Evolutionary conservation across 208 protist genomes (phyloP), one percentile per base, ranked within the genome.

Genomic region (Trypanosoma cruzi): DNA sequence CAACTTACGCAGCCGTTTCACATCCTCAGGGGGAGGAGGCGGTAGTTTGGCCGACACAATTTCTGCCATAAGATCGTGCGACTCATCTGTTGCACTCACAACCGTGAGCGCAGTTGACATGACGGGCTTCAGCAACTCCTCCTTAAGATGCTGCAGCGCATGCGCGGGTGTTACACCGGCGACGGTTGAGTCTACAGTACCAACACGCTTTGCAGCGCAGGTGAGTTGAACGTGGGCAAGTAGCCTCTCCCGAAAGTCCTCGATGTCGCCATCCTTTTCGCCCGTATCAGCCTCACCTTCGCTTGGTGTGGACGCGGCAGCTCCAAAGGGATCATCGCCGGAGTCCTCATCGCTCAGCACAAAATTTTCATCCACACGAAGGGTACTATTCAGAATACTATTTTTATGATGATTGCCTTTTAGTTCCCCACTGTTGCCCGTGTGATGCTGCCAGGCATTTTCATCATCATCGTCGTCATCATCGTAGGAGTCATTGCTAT

Each of bases 1-100:
- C 53, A 96, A 79, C 63, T 85, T 75, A 16, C 87, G 83, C 71
- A 96, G 67, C 50, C 88, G 88, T 70, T 86, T 90, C 29, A 64
- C 59, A 36, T 94, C 86, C 1, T 74, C 82, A 0, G 84, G 36
- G 10, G 74, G 65, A 34, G 84, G 61, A 1, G 80, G 84, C 29
- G 90, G 86, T 20, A 84, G 49, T 64, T 96, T 96, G 18, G 81
- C 71, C 0, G 67, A 44, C 10, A 93, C 63, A 8, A 90, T 53
- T 0, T 61, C 37, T 14, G 64, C 56, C 34, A 91, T 57, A 37
- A 89, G 73, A 44, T 90, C 81, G 4, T 79, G 85, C 2, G 82
- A 80, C 62, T 96, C 90, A 36, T 91, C 90, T 44, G 71, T 84
- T 14, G 87, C 84, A 68, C 91, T 87, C 29, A 96, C 88, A 0